Evolutionary conservation across 257 asterid species (phyloP), one percentile per base, ranked within the genome.

Genomic region (Gentiana dahurica): DNA sequence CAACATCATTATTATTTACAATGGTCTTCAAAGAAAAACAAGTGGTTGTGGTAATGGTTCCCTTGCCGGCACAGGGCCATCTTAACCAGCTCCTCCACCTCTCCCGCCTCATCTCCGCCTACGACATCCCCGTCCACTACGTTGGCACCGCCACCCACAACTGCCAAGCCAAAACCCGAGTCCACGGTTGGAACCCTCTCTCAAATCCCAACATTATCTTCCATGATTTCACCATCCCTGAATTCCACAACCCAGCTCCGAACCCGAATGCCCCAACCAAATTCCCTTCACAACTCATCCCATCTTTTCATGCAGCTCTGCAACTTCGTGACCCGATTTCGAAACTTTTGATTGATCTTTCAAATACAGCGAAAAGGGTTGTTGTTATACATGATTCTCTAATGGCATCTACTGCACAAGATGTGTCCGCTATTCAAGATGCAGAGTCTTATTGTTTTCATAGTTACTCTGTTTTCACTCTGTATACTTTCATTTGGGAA

Each of bases 341-440:
- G 49, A 34, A 11, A 0, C 76, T 75, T 5, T 53, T 77, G 0
- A 36, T 41, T 1, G 57, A 55, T 12, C 61, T 81, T 11, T 71
- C 87, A 0, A 10, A 11, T 5, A 10, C 10, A 5, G 49, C 63
- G 9, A 60, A n/a, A 13, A 73, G 70, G 50, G 72, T 81, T 0
- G 48, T 81, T 1, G 78, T 81, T 2, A 59, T 85, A 24, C 71
- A 75, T 46, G 89, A 84, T 36, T 47, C 67, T 2, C 54, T 75
- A 5, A 81, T 79, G 81, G 64, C 75, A 5, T 71, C 63, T 33
- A 83, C 65, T 0, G 77, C 80, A 1, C 91, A 79, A 51, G 91
- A 85, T 63, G 61, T 81, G 5, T 70, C 51, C 1, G 53, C 71
- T 0, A 24, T 79, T 1, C n/a, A 67, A 0, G 77, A 78, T 45